Evolutionary conservation across 495 filamentous ascomycete species (phyloP).

Genomic region (Lichina pygmaea): DNA sequence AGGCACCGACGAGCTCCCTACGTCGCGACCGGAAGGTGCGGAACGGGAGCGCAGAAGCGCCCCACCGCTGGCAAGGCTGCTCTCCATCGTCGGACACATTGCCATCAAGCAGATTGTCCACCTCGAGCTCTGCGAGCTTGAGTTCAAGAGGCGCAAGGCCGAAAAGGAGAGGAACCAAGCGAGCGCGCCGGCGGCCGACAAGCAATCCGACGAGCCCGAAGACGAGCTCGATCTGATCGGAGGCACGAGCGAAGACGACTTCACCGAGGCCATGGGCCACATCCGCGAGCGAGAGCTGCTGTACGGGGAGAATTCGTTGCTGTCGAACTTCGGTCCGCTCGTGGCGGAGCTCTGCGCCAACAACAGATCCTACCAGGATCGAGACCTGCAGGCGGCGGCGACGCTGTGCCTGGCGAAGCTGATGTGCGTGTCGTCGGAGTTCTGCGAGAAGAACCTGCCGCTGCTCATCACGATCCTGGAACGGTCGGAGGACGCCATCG

Average conservation of each 20-base stretch:
- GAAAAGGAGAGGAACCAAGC: slow-evolving; percentile 61
- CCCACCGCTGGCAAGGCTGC: slow-evolving; percentile 59
- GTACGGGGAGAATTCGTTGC: slow-evolving; percentile 59
- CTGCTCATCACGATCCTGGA: slow-evolving; percentile 97
- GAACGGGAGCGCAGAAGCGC: slow-evolving; percentile 27
- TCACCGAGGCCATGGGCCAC: slow-evolving; percentile 83
- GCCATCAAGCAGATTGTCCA: slow-evolving; percentile 93
- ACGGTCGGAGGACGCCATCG: slow-evolving; percentile 65
- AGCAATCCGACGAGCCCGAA: slow-evolving; percentile 16
- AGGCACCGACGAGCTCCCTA: slow-evolving; percentile 6
- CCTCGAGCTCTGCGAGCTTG: slow-evolving; percentile 83
- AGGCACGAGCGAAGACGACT: slow-evolving; percentile 94
- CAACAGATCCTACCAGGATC: slow-evolving; percentile 69
- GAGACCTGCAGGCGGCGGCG: slow-evolving; percentile 69
- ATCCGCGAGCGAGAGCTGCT: slow-evolving; percentile 87
- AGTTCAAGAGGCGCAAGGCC: slow-evolving; percentile 90
- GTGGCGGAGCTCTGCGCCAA: slow-evolving; percentile 84
- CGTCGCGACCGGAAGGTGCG: slow-evolving; percentile 11
- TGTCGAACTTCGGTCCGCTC: slow-evolving; percentile 72
- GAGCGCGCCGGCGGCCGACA: slow-evolving; percentile 19
- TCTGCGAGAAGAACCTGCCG: slow-evolving; percentile 79
- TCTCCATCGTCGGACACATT: slow-evolving; percentile 34
- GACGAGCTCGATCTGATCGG: slow-evolving; percentile 93
- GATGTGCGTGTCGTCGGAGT: slow-evolving; percentile 89
- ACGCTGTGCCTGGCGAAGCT: slow-evolving; percentile 94